Evolutionary conservation across 192 early-diverging fungal species (phyloP), one percentile per base, ranked within the genome.

Genomic region (Dimargaris cristalligena): DNA sequence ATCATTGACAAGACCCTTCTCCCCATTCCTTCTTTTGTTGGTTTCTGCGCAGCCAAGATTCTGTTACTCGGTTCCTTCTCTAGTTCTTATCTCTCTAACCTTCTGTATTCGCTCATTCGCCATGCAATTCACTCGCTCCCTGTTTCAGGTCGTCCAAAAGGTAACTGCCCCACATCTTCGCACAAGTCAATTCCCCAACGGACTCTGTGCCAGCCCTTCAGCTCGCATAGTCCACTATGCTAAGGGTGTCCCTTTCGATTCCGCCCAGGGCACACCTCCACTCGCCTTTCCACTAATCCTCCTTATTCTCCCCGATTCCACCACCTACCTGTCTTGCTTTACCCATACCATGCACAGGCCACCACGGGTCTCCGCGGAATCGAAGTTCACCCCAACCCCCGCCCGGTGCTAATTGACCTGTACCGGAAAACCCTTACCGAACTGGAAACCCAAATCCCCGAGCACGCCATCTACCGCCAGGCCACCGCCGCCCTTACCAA

Each of bases 331-430:
- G 44, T 44, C 20, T 44, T 44, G 10, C 49, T 9, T 6, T 51
- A 14, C 10, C 25, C 13, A 23, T n/a, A 18, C 8, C 49, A 54
- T 6, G 25, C 4, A 33, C 29, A 54, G 52, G 56, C 26, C 14
- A 81, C 89, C 38, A 97, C 94, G 26, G 88, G 89, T 31, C 71
- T 97, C 58, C 80, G 79, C 52, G 94, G 94, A 58, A 51, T 94
- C 52, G 74, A 85, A 10, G 91, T 97, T 28, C 88, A 93, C 71
- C 83, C 80, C 31, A 80, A 84, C 67, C 85, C 94, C 52, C 86
- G 89, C 34, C 85, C 90, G 45, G 78, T 87, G 65, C 80, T 97
- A 62, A 80, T 93, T 58, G 73, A 72, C 59, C 78, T 89, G 26
- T 94, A 94, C 78, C 78, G 77, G 54, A 77, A 77, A 62, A 89